Evolutionary conservation across 768 basidiomycete genomes (phyloP).

Genomic region (Podaxis sp.): DNA sequence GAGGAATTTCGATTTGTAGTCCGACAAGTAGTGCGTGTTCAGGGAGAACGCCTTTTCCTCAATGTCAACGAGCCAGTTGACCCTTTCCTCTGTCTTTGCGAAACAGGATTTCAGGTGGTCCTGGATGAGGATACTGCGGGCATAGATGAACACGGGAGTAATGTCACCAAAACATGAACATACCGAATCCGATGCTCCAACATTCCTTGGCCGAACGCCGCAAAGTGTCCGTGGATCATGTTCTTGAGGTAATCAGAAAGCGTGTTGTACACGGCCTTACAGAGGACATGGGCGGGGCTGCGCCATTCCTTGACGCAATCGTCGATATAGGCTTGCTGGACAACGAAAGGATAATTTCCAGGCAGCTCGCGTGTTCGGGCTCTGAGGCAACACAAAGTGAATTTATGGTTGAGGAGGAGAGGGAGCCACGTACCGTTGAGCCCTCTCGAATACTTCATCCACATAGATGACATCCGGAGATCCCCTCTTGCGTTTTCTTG

Average conservation of each 20-base stretch:
- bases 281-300: conserved; percentile 46
- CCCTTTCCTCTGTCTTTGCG: conserved; percentile 34
- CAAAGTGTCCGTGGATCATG: conserved; percentile 52
- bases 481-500: not conserved
- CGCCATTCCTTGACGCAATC: conserved; percentile 48
- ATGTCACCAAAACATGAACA: not conserved
- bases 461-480: conserved; percentile 18
- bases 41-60: conserved; percentile 53
- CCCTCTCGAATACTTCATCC: conserved; percentile 26
- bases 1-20: conserved; percentile 44
- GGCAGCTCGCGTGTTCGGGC: conserved; percentile 71
- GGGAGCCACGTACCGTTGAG: conserved; percentile 12
- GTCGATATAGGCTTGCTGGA: conserved; percentile 51
- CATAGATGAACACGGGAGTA: not conserved
- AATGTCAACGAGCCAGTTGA: conserved; percentile 49
- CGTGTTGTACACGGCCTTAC: conserved; percentile 35
- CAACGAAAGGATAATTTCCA: conserved; percentile 63
- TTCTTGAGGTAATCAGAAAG: conserved; percentile 38
- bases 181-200: conserved; percentile 49
- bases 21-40: conserved; percentile 50
- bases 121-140: conserved; percentile 31
- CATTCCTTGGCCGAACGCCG: conserved; percentile 48
- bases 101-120: conserved; percentile 50
- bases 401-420: not conserved
- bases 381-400: conserved; percentile 25